Conservation (phyloP, 2,329 filamentous ascomycete genomes). For the Phaeosphaeriaceae sp. region DNA sequence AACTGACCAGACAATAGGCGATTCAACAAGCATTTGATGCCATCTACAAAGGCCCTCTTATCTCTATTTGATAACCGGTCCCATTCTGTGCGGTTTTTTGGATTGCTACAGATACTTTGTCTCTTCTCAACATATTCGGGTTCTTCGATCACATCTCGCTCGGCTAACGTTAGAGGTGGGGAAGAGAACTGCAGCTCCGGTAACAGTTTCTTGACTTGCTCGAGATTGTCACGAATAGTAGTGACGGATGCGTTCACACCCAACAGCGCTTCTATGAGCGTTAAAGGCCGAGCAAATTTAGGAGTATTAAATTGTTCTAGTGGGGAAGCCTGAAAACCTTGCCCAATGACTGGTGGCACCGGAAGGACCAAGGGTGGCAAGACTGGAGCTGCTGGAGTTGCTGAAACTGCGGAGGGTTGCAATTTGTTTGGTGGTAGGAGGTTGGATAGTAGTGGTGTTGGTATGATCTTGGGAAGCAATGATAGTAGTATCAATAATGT, state of each 20-base stretch:
- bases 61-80: conserved; percentile 28
- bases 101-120: conserved; percentile 32
- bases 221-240: conserved; percentile 19
- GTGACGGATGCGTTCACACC: conserved; percentile 23
- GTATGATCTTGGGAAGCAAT: neutral
- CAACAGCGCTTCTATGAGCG: conserved; percentile 9
- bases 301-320: conserved; percentile 14
- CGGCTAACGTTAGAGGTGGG: conserved; percentile 1
- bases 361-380: too few species aligned
- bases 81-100: conserved; percentile 41
- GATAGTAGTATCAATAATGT: too few species aligned
- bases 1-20: conserved; percentile 31
- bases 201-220: conserved; percentile 13
- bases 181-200: conserved; percentile 13
- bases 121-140: conserved; percentile 19
- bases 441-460: neutral
- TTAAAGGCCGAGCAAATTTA: conserved; percentile 20
- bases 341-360: neutral
- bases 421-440: neutral
- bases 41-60: conserved; percentile 32
- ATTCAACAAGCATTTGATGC: conserved; percentile 38
- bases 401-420: too few species aligned
- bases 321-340: conserved; percentile 12
- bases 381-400: too few species aligned
- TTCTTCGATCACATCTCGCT: conserved; percentile 11